A percentile compares a stretch with the other conserved stretches of the same genome.
Evolutionary conservation across 768 basidiomycete genomes (phyloP).

Genomic region (Boletus rubropictus): DNA sequence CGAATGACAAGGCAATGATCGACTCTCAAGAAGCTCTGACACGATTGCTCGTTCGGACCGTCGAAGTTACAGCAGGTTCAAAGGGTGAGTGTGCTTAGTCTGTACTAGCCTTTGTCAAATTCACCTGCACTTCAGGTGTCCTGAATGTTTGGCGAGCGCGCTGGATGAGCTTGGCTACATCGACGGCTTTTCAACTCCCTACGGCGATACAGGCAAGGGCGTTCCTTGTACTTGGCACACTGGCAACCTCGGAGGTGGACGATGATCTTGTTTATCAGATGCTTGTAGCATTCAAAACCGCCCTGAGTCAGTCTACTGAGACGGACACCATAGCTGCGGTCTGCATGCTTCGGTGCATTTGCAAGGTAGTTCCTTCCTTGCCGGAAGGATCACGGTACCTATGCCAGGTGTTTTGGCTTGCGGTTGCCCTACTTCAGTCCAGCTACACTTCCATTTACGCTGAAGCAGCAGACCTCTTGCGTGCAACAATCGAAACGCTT

Average conservation of each 20-base stretch:
- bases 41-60: constrained; percentile 52
- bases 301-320: constrained; percentile 62
- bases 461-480: constrained; percentile 64
- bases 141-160: constrained; percentile 88
- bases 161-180: constrained; percentile 87
- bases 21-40: constrained; percentile 65
- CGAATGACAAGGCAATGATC: constrained; percentile 49
- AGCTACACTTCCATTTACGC: constrained; percentile 65
- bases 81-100: constrained; percentile 45
- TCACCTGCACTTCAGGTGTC: constrained; percentile 43
- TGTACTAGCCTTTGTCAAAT: not conserved
- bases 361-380: constrained; percentile 68
- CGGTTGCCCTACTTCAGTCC: constrained; percentile 75
- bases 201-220: constrained; percentile 85
- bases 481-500: constrained; percentile 60
- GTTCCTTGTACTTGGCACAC: constrained; percentile 75
- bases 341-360: constrained; percentile 85
- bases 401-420: constrained; percentile 78
- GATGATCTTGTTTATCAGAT: constrained; percentile 93
- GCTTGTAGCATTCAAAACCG: constrained; percentile 76
- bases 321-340: constrained; percentile 67
- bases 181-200: constrained; percentile 86
- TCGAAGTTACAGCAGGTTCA: constrained; percentile 61
- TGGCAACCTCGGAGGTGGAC: constrained; percentile 82
- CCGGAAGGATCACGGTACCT: constrained; percentile 66